Evolutionary conservation across 2,329 filamentous ascomycete genomes (phyloP), one percentile per base, ranked within the genome.

Genomic region (Xylogone sp.): DNA sequence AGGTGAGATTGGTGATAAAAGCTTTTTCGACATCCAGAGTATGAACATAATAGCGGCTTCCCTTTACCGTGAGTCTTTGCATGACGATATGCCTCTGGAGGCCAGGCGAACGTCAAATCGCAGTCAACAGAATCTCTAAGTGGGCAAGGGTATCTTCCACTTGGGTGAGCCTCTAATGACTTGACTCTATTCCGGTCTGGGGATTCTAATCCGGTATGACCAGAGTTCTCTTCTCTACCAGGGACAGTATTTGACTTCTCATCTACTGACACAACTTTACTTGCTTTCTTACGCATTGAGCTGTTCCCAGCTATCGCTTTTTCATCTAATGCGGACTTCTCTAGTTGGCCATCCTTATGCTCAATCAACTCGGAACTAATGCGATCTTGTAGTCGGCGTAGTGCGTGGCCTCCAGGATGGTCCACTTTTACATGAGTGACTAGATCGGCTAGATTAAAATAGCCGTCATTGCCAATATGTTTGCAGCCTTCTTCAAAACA

Each of bases 401-500:
- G 39, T 43, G 61, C 56, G 29, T 42, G 52, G 43, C 42, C 48
- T 21, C 42, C 51, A 20, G 58, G 58, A 53, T 64, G 62, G 3
- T 48, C 39, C 29, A 21, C 39, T 43, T 49, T 58, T 16, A 63
- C 60, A 58, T 64, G 62, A 10, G 51, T 55, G 21, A 63, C 50
- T 12, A 64, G 48, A 45, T 62, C 58, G 34, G 46, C 42, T 29
- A 60, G 55, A 50, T 58, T 57, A 44, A 62, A 62, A 47, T 53
- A 64, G 9, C 62, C 62, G 39, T 56, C 43, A 21, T 58, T 57
- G 12, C 62, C 62, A 45, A 53, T 58, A 10, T 53, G 51, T 5
- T 45, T 27, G 48, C 62, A 64, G 42, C 49, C 48, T n/a, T 45
- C 22, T 47, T 63, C 62, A n/a, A 53, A 50, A 51, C 62, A 64